Evolutionary conservation across 495 filamentous ascomycete species (phyloP), one percentile per base, ranked within the genome.

Genomic region (Neurospora sublineolata): DNA sequence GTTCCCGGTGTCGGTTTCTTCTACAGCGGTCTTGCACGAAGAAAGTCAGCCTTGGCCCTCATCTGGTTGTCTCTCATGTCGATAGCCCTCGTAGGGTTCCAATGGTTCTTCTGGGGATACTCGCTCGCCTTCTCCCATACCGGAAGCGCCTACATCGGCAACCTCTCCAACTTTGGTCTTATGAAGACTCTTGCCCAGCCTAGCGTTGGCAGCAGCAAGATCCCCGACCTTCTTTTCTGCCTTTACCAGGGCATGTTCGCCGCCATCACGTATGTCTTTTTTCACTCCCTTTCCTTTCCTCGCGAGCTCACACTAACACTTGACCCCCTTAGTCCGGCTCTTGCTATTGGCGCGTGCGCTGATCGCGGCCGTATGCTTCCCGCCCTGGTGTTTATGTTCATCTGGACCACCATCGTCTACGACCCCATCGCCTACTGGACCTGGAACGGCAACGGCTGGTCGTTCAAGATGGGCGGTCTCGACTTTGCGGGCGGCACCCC

Each of bases 21-120:
- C 87, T 99, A 99, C 85, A 97, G 94, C 12, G 95, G 95, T 72
- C 91, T 98, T 41, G 95, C 95, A n/a, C 91, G 95, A 72, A 87
- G 95, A 78, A 99, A 98, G 85, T 97, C 93, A 1, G 95, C 95
- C 16, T 87, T 99, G 70, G 93, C 94, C 9, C 85, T 98, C 75
- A 93, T 99, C 81, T 97, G 93, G 94, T 89, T 97, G 23, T 94
- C 94, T n/a, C 85, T 98, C 79, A 97, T 97, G 91, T 90, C 94
- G n/a, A 89, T 91, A 27, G 93, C 92, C 18, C 90, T 99, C 67
- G 89, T 93, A 11, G 91, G 89, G 33, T 97, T 99, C 83, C 94
- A 98, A 81, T 99, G 95, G 94, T 99, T 98, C 86, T 97, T 99
- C 86, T 98, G 94, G 95, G 95, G 95, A 44, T 98, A 94, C 80